These are phyloP conservation scores for Chrysosporium keratinophilum DNA, from an alignment of 2,329 filamentous ascomycete species.

Conservation along the genomic window DNA sequence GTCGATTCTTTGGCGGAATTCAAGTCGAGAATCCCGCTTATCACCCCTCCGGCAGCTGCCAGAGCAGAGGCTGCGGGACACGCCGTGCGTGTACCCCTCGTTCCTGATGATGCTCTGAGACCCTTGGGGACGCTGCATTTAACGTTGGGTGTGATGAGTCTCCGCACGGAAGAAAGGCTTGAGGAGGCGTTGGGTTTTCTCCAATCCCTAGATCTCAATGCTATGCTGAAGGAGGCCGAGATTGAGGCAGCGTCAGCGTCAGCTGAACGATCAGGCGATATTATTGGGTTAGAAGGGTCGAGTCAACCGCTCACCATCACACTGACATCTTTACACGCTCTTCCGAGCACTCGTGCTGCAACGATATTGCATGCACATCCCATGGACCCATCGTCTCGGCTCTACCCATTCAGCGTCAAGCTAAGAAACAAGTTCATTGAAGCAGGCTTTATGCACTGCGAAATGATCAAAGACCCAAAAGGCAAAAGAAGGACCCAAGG, in stretches of 20 bases:
- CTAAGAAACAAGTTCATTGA: slow-evolving; percentile 35
- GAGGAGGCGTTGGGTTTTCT: slow-evolving; percentile 40
- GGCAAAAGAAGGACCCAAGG: neutral
- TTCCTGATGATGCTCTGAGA: slow-evolving; percentile 59
- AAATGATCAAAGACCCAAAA: slow-evolving; percentile 12
- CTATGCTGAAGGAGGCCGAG: slow-evolving; percentile 29
- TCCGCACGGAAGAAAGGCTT: slow-evolving; percentile 45
- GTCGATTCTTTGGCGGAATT: slow-evolving; percentile 53
- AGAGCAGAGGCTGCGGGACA: slow-evolving; percentile 19
- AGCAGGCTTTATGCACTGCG: slow-evolving; percentile 32
- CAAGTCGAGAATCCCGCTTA: slow-evolving; percentile 42
- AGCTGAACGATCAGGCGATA: neutral
- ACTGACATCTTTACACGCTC: slow-evolving; percentile 34
- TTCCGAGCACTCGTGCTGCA: slow-evolving; percentile 28
- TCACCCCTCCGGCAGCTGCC: slow-evolving; percentile 10
- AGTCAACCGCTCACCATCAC: slow-evolving; percentile 33
- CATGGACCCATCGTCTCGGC: slow-evolving; percentile 30
- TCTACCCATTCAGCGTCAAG: slow-evolving; percentile 34
- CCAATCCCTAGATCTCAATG: slow-evolving; percentile 35
- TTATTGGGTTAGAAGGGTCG: neutral
- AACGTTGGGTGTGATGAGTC: slow-evolving; percentile 76
- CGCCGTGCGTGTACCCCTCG: slow-evolving; percentile 32
- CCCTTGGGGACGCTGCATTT: slow-evolving; percentile 74
- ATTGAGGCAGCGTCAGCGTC: slow-evolving; percentile 24
- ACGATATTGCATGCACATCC: slow-evolving; percentile 34